phyloP scores from a whole-genome alignment of 2,329 filamentous ascomycete species.

The Thermothelomyces thermophilus region DNA sequence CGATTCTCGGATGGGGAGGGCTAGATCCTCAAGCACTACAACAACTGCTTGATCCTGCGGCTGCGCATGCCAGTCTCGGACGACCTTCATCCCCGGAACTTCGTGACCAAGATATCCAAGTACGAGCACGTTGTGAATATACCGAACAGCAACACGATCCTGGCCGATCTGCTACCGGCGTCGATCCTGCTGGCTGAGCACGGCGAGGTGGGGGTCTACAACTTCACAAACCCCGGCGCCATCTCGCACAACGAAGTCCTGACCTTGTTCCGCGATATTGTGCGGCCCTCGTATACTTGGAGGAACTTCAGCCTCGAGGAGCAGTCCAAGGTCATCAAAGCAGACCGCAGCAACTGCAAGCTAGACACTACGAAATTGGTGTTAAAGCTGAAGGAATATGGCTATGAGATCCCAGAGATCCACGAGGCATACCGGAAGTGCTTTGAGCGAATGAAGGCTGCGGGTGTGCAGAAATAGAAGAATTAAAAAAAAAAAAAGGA shows the following conservation, averaged over 20 bases:
- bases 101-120: constrained; percentile 61
- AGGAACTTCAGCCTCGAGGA: constrained; percentile 61
- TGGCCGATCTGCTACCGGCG: constrained; percentile 57
- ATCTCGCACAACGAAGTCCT: constrained; percentile 68
- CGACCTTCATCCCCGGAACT: constrained; percentile 59
- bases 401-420: constrained; percentile 52
- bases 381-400: constrained; percentile 53
- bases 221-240: constrained; percentile 64
- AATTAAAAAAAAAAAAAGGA: neutral
- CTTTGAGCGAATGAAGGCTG: constrained; percentile 57
- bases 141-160: constrained; percentile 61
- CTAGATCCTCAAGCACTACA: constrained; percentile 56
- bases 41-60: constrained; percentile 56
- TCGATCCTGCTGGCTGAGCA: constrained; percentile 55
- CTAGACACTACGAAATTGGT: constrained; percentile 57
- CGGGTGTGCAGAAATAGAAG: constrained; percentile 40
- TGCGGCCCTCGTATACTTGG: constrained; percentile 55
- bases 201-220: constrained; percentile 57
- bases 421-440: constrained; percentile 55
- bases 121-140: constrained; percentile 62
- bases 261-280: constrained; percentile 54
- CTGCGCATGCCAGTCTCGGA: constrained; percentile 65
- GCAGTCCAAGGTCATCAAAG: constrained; percentile 61
- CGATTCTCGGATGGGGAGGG: neutral
- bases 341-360: constrained; percentile 59